Evolutionary conservation across 2,329 filamentous ascomycete species (phyloP), one percentile per base, ranked within the genome.

Genomic region (Microcera coccophila): DNA sequence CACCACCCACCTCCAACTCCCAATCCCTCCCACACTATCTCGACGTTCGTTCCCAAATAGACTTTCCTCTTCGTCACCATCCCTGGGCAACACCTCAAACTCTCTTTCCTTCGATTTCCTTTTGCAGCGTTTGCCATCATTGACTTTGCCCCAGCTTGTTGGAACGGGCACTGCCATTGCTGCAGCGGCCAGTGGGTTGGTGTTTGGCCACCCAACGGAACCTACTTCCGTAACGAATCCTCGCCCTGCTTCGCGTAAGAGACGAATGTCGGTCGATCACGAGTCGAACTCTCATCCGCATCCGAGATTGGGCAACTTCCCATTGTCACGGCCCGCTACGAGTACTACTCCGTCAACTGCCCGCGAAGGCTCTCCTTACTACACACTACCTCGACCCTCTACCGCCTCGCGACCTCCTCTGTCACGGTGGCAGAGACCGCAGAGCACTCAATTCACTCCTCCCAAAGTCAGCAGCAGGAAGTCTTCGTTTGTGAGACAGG

Each of bases 161-260:
- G 78, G 77, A 64, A 75, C 78, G 54, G 76, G 78, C 63, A 78
- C 77, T 65, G 77, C 76, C 52, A 74, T 80, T 62, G 78, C 78
- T 65, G 76, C 77, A 58, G 78, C 78, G 54, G 71, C 76, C 62
- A 73, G 70, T 54, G 78, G 78, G 54, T 66, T 82, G 49, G 75
- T 76, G 52, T 80, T 82, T 62, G 78, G 75, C 53, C 75, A 81
- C 62, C 66, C 73, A 34, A 59, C 65, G 53, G 73, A 77, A 53
- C 57, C 66, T 48, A 62, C 60, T 34, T 58, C 54, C 31, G 39
- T 58, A 38, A 52, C 60, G 42, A 45, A 55, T 42, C 53, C 50
- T 49, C 58, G 54, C 50, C 54, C 49, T 47, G 43, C 45, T 46
- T 55, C 53, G 36, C 62, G 58, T 47, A 55, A 50, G 41, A 58